Conservation (phyloP, 2,329 filamentous ascomycete genomes). For the Pseudocercospora fuligena region DNA sequence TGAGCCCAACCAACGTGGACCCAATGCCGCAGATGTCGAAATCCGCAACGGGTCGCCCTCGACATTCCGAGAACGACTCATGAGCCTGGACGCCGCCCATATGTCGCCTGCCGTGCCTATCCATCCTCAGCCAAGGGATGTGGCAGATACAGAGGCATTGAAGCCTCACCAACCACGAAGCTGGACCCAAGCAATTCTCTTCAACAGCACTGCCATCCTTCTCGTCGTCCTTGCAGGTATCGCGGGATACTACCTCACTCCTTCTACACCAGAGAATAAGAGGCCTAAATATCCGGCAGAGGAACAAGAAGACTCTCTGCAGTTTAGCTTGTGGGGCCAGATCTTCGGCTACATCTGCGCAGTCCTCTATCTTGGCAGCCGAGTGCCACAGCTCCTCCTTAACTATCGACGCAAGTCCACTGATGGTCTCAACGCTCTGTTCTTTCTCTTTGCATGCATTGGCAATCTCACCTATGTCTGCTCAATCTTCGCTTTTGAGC, state of each 20-base stretch:
- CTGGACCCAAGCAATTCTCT: constrained; percentile 61
- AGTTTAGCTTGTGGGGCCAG: constrained; percentile 80
- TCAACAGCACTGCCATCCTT: constrained; percentile 76
- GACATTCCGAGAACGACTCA: constrained; percentile 54
- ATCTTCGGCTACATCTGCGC: constrained; percentile 94
- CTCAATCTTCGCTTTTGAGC: constrained; percentile 88
- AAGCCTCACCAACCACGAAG: constrained; percentile 47
- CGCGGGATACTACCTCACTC: constrained; percentile 80
- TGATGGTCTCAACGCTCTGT: constrained; percentile 89
- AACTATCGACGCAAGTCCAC: constrained; percentile 93
- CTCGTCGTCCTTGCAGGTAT: constrained; percentile 85
- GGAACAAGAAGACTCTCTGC: constrained; percentile 56
- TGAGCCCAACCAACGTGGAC: constrained; percentile 15
- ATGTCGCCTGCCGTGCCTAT: constrained; percentile 85
- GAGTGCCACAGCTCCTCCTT: constrained; percentile 86
- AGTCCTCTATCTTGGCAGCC: constrained; percentile 82
- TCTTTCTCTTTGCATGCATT: constrained; percentile 95
- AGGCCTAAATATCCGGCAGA: constrained; percentile 35
- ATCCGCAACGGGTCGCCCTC: constrained; percentile 38
- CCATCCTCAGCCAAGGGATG: constrained; percentile 55
- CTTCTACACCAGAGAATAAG: constrained; percentile 44
- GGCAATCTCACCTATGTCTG: constrained; percentile 94
- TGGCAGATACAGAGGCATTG: constrained; percentile 35
- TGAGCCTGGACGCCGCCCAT: constrained; percentile 67
- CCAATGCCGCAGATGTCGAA: constrained; percentile 36